Percentiles rank a stretch among this genome's conserved stretches.
Evolutionary conservation across 768 basidiomycete genomes (phyloP).

Genomic region (Grammothele lineata): DNA sequence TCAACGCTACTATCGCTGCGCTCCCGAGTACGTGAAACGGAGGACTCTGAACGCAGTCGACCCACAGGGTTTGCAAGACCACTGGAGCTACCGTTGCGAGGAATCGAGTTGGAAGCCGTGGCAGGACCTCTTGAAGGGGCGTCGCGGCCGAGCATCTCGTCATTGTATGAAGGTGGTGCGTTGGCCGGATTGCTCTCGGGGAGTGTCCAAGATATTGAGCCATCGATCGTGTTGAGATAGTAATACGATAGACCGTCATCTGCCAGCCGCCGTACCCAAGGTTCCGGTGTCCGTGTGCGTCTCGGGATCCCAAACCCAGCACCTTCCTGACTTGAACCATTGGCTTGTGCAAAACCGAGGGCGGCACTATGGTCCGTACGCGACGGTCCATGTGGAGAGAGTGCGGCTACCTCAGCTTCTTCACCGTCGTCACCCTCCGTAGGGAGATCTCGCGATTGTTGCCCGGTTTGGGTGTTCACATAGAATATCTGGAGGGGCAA

Average conservation of each 20-base stretch:
- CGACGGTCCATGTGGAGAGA: constrained; percentile 51
- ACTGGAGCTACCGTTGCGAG: constrained; percentile 7
- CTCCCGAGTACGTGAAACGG: constrained; percentile 25
- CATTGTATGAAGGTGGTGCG: constrained; percentile 2
- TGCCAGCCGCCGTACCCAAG: constrained; percentile 77
- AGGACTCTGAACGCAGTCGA: constrained; percentile 31
- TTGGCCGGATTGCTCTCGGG: constrained; percentile 8
- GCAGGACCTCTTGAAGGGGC: neutral
- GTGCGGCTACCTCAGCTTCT: constrained; percentile 57
- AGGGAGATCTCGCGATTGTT: constrained; percentile 82
- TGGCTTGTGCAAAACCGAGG: constrained; percentile 39
- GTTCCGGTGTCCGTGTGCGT: constrained; percentile 63
- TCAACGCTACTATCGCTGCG: constrained; percentile 31
- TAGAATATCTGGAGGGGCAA: constrained; percentile 88
- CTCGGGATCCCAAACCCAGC: constrained; percentile 61
- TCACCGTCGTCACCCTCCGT: constrained; percentile 65
- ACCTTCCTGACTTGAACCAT: constrained; percentile 9
- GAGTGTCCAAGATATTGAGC: constrained; percentile 59
- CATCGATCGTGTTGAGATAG: constrained; percentile 70
- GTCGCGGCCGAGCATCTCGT: neutral
- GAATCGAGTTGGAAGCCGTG: neutral
- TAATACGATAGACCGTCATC: constrained; percentile 82
- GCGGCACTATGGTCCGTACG: constrained; percentile 52
- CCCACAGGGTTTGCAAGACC: constrained; percentile 4
- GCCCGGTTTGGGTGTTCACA: constrained; percentile 84